Percentiles rank a stretch among this genome's conserved stretches.
Conservation (phyloP, 2,329 filamentous ascomycete genomes). For the Ophioceras dolichostomum region DNA sequence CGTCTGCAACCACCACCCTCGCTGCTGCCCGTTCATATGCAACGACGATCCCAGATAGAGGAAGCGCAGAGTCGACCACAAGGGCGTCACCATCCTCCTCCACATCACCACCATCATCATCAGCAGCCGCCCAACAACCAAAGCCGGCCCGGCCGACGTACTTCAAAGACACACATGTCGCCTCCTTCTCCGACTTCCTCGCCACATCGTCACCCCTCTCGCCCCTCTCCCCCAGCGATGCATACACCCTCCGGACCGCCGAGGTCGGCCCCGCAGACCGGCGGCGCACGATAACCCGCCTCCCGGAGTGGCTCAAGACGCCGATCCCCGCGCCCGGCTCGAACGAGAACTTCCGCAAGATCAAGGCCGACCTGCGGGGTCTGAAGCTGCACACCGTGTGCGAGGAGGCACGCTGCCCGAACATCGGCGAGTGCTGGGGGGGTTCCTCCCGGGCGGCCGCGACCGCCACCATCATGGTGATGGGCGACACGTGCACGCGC, state of each 20-base stretch:
- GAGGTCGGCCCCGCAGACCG: slow-evolving; percentile 51
- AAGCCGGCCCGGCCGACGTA: slow-evolving; percentile 31
- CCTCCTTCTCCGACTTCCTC: slow-evolving; percentile 47
- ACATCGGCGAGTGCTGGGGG: slow-evolving; percentile 97
- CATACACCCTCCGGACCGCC: slow-evolving; percentile 48
- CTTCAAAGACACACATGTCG: slow-evolving; percentile 46
- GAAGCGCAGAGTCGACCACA: slow-evolving; percentile 18
- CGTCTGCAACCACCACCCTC: slow-evolving; percentile 28
- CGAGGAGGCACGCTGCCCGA: slow-evolving; percentile 93
- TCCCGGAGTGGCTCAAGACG: slow-evolving; percentile 94
- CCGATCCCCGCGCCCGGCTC: slow-evolving; percentile 62
- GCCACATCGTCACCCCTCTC: slow-evolving; percentile 25
- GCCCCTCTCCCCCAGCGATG: slow-evolving; percentile 36
- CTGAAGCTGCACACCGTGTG: slow-evolving; percentile 90
- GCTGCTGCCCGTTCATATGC: neutral
- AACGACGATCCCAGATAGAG: neutral
- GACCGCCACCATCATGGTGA: slow-evolving; percentile 97
- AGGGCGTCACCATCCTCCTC: slow-evolving; percentile 11
- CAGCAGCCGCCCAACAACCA: slow-evolving; percentile 7
- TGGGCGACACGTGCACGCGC: slow-evolving; percentile 96
- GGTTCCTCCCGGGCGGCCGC: slow-evolving; percentile 78
- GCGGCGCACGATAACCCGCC: slow-evolving; percentile 54
- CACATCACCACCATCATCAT: slow-evolving; percentile 9
- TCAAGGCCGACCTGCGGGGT: slow-evolving; percentile 86
- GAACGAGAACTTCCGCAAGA: slow-evolving; percentile 77